A percentile compares a stretch with the other conserved stretches of the same genome.
Conservation (phyloP, 2,329 filamentous ascomycete genomes). For the Cyphellophora attinorum region DNA sequence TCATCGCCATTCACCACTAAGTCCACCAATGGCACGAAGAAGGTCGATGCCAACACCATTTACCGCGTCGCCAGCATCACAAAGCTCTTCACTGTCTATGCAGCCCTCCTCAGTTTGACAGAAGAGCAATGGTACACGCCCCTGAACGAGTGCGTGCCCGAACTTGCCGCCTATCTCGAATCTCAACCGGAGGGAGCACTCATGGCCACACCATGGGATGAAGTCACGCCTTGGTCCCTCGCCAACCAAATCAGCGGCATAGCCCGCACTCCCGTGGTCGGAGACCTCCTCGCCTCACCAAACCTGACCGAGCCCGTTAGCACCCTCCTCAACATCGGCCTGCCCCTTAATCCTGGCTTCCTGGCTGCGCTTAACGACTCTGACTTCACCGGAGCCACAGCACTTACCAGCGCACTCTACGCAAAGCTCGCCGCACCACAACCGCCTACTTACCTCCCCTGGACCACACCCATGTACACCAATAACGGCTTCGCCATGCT, state of each 20-base stretch:
- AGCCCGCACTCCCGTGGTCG: slow-evolving; percentile 27
- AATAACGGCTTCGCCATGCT: slow-evolving; percentile 39
- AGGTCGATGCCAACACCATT: slow-evolving; percentile 32
- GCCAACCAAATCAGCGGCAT: slow-evolving; percentile 40
- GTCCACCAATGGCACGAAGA: slow-evolving; percentile 27
- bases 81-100: slow-evolving; percentile 33
- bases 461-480: slow-evolving; percentile 39
- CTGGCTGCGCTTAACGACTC: slow-evolving; percentile 1
- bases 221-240: slow-evolving; percentile 37
- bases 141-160: slow-evolving; percentile 37
- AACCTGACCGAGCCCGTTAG: not conserved
- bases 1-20: slow-evolving; percentile 28
- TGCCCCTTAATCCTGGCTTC: slow-evolving; percentile 3
- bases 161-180: slow-evolving; percentile 18
- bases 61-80: slow-evolving; percentile 34
- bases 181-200: slow-evolving; percentile 20
- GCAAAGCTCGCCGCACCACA: slow-evolving; percentile 21
- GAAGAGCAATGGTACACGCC: slow-evolving; percentile 31
- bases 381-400: slow-evolving; percentile 10
- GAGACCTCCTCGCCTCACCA: slow-evolving; percentile 1
- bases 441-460: slow-evolving; percentile 34
- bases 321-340: not conserved
- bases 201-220: slow-evolving; percentile 34
- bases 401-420: slow-evolving; percentile 7
- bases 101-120: slow-evolving; percentile 26